Base-by-base conservation (phyloP, 2,329 filamentous ascomycete genomes). In the Penicillium digitatum region DNA sequence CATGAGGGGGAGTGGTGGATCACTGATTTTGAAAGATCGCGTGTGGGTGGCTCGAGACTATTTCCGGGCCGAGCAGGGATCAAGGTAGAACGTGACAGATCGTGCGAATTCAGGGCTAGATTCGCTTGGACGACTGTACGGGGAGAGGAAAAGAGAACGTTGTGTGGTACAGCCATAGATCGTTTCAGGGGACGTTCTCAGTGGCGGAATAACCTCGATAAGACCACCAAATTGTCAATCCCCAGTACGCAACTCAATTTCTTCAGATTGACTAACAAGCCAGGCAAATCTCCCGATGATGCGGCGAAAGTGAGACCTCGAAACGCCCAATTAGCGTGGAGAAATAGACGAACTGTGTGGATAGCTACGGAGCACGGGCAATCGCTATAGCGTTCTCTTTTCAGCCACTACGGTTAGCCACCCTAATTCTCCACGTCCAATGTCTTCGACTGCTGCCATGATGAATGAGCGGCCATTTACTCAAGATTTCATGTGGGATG, bases 281-380 rank as follows among this genome's bases (percentile, higher is more conserved):
- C 54, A 56, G 50, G 37, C 58, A 46, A 59, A 54, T 56, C 47
- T 57, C 49, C 52, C 53, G 50, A 43, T 35, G 45, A 58, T 59
- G 48, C 47, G 48, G 52, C 53, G 46, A 48, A 61, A 48, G 50
- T 48, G 63, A 61, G 52, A 56, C 55, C 58, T 46, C 26, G 39
- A 52, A 40, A 27, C 48, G 54, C 52, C 63, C 66, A 71, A 69
- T 71, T 49, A 61, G 45, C 48, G 27, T 40, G n/a, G 47, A 38
- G 32, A 31, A 38, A 44, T 55, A 56, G 46, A 62, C 54, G 56
- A 64, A 64, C 53, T 48, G 56, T 58, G 60, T 64, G 58, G 60
- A 52, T 61, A 63, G 51, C 46, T 50, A 63, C 47, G 62, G 8
- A 45, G 48, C 51, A 63, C 52, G 63, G 56, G 59, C 57, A 61